Conservation (phyloP, 1,284 basidiomycete species). For the Hymenochaete sp. region DNA sequence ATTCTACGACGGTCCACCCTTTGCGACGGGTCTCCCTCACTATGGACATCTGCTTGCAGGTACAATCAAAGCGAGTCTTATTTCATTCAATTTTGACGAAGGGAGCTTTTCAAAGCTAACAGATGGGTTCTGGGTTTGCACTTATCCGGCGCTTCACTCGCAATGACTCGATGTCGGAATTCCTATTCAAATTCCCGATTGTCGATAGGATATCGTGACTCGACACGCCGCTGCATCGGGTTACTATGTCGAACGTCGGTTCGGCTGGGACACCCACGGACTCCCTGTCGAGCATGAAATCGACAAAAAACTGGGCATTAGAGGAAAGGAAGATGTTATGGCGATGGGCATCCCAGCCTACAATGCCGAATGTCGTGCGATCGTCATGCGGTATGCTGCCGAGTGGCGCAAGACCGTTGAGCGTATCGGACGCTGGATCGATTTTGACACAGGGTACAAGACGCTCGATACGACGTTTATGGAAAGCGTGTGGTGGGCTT, state of each 20-base stretch:
- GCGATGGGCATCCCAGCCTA: slow-evolving; percentile 96
- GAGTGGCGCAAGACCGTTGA: slow-evolving; percentile 96
- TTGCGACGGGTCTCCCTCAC: slow-evolving; percentile 95
- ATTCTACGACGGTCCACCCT: slow-evolving; percentile 98
- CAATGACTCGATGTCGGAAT: not conserved
- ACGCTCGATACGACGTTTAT: slow-evolving; percentile 91
- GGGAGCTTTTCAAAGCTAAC: too few species aligned
- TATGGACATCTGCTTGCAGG: slow-evolving; percentile 89
- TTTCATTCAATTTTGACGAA: not conserved
- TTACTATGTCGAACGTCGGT: slow-evolving; percentile 89
- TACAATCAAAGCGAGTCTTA: slow-evolving; percentile 80
- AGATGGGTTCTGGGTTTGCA: too few species aligned
- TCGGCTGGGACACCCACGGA: slow-evolving; percentile 99
- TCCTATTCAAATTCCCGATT: slow-evolving; percentile 5
- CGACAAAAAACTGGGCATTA: slow-evolving; percentile 94
- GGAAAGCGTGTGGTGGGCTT: slow-evolving; percentile 99
- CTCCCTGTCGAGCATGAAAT: slow-evolving; percentile 99
- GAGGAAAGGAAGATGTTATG: slow-evolving; percentile 89
- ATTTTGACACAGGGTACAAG: slow-evolving; percentile 99
- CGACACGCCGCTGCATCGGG: slow-evolving; percentile 92
- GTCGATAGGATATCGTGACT: slow-evolving; percentile 85
- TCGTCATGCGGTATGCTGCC: slow-evolving; percentile 94
- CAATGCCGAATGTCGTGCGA: slow-evolving; percentile 93
- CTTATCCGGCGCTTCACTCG: too few species aligned
- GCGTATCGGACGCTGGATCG: slow-evolving; percentile 99